Base-by-base conservation (phyloP, 306 rosid species). In the Prunus persica region DNA sequence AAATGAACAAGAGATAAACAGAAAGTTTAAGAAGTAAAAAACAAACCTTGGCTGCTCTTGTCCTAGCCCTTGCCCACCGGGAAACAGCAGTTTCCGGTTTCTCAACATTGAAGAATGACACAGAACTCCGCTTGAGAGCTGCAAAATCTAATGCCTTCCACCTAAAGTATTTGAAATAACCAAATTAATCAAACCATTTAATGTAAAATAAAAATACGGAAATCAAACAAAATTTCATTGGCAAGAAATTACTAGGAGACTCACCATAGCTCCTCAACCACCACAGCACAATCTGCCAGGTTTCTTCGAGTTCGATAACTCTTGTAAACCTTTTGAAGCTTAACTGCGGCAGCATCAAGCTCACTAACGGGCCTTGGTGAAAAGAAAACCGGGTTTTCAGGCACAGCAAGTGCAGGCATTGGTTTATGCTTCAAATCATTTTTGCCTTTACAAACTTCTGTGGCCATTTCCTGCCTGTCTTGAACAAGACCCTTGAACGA, bases 261-360 rank as follows among this genome's bases (percentile, higher is more conserved):
- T 79, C 66, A 93, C 98, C 99, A 93, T 52, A 93, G 83, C 75
- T 93, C 98, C 75, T 93, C 97, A 57, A 86, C 92, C 18, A 93
- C 91, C 32, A 93, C 98, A 0, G 96, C 98, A 83, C 98, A 93
- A 76, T 93, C 98, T 3, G 98, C 98, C 60, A 93, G 97, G 79
- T 91, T 93, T 73, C 98, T 90, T 74, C 98, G 51, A 0, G 98
- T 93, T 20, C 98, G 88, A 76, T 93, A 91, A 82, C 97, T 88
- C 85, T 93, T 93, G 62, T 93, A 93, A 14, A 88, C 91, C 66
- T 93, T 93, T 65, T 93, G 98, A 75, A 93, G 69, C 77, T 73
- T 93, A 22, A 88, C 86, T 63, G 98, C 98, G 14, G 97, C 98
- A 38, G 91, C 91, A 50, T 91, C 96, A 62, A 93, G 97, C 84